Percentiles rank a stretch among this genome's conserved stretches.
Conservation (phyloP, 2,329 filamentous ascomycete species). For the Aspergillus spinulosporus region DNA sequence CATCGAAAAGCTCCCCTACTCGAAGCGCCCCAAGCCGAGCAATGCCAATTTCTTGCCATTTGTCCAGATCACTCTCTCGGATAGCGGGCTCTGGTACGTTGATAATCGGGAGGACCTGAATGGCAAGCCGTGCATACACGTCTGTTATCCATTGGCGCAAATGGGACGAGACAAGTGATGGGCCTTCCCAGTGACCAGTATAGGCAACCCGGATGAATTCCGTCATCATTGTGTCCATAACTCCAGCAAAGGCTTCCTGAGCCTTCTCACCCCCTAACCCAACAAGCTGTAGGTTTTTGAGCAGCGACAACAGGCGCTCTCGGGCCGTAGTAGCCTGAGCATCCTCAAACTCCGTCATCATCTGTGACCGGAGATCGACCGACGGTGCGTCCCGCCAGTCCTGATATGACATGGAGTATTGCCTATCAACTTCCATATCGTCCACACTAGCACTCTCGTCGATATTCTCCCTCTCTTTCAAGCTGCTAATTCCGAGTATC, state of each 20-base stretch:
- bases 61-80: slow-evolving; percentile 45
- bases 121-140: slow-evolving; percentile 54
- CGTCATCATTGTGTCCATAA: slow-evolving; percentile 59
- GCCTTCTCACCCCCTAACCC: slow-evolving; percentile 57
- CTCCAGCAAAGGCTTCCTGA: slow-evolving; percentile 59
- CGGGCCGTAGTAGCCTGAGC: slow-evolving; percentile 32
- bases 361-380: slow-evolving; percentile 26
- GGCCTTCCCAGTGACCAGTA: slow-evolving; percentile 57
- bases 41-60: slow-evolving; percentile 58
- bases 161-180: slow-evolving; percentile 49
- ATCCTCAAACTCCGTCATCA: slow-evolving; percentile 38
- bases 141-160: slow-evolving; percentile 58
- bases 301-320: slow-evolving; percentile 39
- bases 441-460: slow-evolving; percentile 26
- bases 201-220: slow-evolving; percentile 59
- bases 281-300: slow-evolving; percentile 52
- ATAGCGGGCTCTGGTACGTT: slow-evolving; percentile 28
- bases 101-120: slow-evolving; percentile 49
- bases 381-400: slow-evolving; percentile 39
- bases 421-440: slow-evolving; percentile 41
- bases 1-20: slow-evolving; percentile 60
- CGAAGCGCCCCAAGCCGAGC: slow-evolving; percentile 57
- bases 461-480: slow-evolving; percentile 24
- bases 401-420: slow-evolving; percentile 40
- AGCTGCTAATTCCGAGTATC: slow-evolving; percentile 43